These are phyloP conservation scores for Podospora conica DNA, from an alignment of 495 filamentous ascomycete genomes.

Conservation along the genomic window DNA sequence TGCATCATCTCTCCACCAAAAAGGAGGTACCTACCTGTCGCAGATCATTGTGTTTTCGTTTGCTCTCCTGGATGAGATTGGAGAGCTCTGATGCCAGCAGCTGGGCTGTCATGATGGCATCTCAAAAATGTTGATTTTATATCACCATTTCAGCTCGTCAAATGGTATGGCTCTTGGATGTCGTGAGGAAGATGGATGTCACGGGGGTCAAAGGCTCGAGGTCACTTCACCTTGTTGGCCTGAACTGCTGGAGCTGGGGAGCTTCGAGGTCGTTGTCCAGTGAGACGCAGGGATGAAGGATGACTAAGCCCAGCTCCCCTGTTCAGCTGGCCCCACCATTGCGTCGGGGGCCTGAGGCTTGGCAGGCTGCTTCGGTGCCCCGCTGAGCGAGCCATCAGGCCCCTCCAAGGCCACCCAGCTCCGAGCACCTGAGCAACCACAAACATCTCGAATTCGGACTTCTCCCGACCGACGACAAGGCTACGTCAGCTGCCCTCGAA, in stretches of 20 bases:
- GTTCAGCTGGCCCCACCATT: slow-evolving; percentile 13
- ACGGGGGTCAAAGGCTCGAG: neutral
- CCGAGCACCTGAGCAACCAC: neutral
- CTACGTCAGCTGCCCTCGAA: neutral
- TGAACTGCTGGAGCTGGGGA: neutral
- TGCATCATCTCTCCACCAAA: neutral
- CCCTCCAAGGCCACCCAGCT: neutral
- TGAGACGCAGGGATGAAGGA: neutral
- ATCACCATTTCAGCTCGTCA: neutral
- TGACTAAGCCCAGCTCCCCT: slow-evolving; percentile 24
- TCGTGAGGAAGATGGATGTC: too few relatives aligned
- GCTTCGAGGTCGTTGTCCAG: neutral
- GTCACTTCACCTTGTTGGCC: neutral
- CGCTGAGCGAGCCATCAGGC: slow-evolving; percentile 3
- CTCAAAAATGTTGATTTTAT: slow-evolving; percentile 1
- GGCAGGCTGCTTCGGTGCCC: slow-evolving; percentile 5
- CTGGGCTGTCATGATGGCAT: slow-evolving; percentile 80
- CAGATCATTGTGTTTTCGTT: slow-evolving; percentile 83
- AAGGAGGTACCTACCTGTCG: slow-evolving; percentile 54
- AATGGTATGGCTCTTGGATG: neutral
- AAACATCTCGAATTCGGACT: neutral
- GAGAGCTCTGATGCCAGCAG: slow-evolving; percentile 83
- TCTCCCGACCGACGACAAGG: neutral
- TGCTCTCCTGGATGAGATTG: slow-evolving; percentile 91
- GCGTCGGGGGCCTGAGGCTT: neutral